Base-by-base conservation (phyloP, 2,329 filamentous ascomycete species). In the Ascochyta lentis region DNA sequence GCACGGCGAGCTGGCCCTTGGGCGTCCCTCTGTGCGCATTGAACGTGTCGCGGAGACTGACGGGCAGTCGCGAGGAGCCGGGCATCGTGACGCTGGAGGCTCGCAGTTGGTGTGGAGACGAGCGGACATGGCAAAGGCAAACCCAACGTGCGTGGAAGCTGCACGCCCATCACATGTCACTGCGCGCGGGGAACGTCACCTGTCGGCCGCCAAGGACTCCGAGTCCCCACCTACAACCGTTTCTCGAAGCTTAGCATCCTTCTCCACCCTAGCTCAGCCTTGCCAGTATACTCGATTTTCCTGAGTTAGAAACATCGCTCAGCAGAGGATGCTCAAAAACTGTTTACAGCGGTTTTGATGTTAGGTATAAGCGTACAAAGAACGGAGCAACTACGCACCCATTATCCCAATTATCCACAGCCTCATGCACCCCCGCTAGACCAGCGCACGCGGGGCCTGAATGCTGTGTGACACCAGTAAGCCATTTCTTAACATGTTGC, bases 41-140 rank as follows among this genome's bases (percentile, higher is more conserved):
- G 70, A 90, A 83, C 73, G 85, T 83, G 70, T 89, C 88, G 67
- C 88, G 83, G 74, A 91, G 79, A 78, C 87, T 90, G 62, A 89
- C 80, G 65, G 89, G 88, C 76, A 91, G 85, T 70, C 88, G 83
- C 65, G 88, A 89, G 58, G 84, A 86, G 70, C 87, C 88, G 61
- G 74, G 73, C 74, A 77, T 77, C 26, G 33, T 67, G 56, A 31
- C 37, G 19, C 16, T 38, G 29, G 38, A n/a, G 26, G 35, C 35
- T 34, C 39, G 26, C 31, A 16, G 42, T 27, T n/a, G 31, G 41
- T 38, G 34, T 23, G 23, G 49, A 16, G 27, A 29, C 27, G 34
- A 47, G 49, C 37, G 22, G 47, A 42, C 49, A 51, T 41, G 24
- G 50, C 52, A 54, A 61, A 42, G 37, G 22, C 51, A 38, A 45